These are phyloP conservation scores for Aeschynomene evenia DNA, from an alignment of 306 rosid genomes.

Conservation along the genomic window DNA sequence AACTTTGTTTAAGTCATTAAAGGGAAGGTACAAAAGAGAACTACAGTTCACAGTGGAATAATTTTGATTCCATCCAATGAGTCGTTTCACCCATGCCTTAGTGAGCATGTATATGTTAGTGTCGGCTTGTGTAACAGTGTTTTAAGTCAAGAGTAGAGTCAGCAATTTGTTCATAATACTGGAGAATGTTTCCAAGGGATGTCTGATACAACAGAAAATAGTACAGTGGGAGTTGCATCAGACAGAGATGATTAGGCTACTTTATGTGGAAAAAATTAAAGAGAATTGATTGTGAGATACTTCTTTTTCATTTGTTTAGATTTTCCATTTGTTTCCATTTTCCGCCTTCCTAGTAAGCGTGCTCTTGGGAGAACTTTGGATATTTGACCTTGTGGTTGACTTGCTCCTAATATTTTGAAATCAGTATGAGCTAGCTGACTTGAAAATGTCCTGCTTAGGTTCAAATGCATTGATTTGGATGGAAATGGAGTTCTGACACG, in stretches of 20 bases:
- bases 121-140: neutral
- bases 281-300: neutral
- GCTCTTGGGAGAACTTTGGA: neutral
- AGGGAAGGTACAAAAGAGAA: slow-evolving; percentile 19
- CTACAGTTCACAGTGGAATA: slow-evolving; percentile 5
- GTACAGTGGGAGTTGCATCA: neutral
- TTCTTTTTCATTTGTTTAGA: neutral
- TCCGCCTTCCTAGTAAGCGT: slow-evolving; percentile 4
- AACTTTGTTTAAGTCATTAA: neutral
- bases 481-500: slow-evolving; percentile 92
- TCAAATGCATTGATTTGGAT: slow-evolving; percentile 97
- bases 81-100: neutral
- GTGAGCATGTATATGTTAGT: slow-evolving; percentile 1
- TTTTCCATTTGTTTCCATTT: neutral
- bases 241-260: neutral
- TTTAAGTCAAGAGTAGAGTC: neutral
- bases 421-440: slow-evolving; percentile 35
- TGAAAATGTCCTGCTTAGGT: slow-evolving; percentile 53
- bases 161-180: neutral
- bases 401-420: slow-evolving; percentile 3
- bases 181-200: neutral
- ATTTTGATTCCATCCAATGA: neutral
- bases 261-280: neutral
- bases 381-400: slow-evolving; percentile 22
- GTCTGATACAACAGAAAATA: neutral